phyloP scores from a whole-genome alignment of 257 asterid species.

The Solanum boliviense region DNA sequence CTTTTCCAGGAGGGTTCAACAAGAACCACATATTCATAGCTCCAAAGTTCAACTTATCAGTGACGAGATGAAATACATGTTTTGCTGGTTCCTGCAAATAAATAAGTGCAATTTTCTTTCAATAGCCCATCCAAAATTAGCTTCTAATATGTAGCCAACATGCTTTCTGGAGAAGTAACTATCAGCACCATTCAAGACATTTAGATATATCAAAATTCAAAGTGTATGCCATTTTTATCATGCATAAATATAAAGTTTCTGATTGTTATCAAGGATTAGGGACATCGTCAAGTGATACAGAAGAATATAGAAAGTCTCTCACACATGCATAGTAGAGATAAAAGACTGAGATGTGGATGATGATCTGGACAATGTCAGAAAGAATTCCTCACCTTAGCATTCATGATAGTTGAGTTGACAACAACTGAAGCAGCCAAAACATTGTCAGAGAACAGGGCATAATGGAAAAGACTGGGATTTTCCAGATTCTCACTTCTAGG shows the following conservation, averaged over 20 bases:
- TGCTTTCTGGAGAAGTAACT: background rate
- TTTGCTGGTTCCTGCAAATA: constrained; percentile 79
- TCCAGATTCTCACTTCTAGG: constrained; percentile 78
- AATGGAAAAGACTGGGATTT: constrained; percentile 78
- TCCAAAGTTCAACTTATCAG: constrained; percentile 94
- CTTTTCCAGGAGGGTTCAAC: constrained; percentile 96
- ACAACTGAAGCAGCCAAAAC: constrained; percentile 98
- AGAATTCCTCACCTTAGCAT: constrained; percentile 62
- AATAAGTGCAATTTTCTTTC: background rate
- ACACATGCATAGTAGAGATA: background rate
- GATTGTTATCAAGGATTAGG: background rate
- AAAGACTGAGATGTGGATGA: background rate
- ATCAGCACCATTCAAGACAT: background rate
- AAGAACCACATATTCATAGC: constrained; percentile 99
- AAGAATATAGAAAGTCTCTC: background rate
- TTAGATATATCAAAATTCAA: background rate
- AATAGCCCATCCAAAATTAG: background rate
- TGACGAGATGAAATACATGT: constrained; percentile 95
- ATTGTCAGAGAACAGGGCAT: constrained; percentile 92
- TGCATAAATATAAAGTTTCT: background rate
- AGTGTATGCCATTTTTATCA: background rate
- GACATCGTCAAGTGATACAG: background rate
- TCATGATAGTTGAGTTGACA: constrained; percentile 78
- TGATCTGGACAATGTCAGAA: background rate
- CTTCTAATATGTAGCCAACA: background rate